These are phyloP conservation scores for Fraxinus latifolia DNA, from an alignment of 305 asterid genomes.

Conservation along the genomic window DNA sequence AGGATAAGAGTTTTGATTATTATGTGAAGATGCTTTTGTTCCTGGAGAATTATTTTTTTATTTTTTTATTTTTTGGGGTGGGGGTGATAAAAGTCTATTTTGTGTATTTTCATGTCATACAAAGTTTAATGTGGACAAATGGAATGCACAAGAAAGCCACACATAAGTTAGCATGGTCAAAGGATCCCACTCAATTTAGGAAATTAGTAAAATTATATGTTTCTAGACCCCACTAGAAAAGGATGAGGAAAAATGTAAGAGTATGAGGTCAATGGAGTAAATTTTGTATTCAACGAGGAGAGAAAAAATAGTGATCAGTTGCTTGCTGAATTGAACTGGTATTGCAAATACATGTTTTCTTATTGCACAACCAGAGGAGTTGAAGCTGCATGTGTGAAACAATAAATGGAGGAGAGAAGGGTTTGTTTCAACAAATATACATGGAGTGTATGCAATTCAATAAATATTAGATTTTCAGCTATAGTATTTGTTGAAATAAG, in stretches of 20 bases:
- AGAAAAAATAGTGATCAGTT: background rate
- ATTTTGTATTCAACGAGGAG: background rate
- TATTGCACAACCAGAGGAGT: background rate
- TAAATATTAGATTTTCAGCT: background rate
- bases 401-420: background rate
- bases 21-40: background rate
- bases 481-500: background rate
- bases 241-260: background rate
- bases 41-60: too few species aligned
- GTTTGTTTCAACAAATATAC: background rate
- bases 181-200: background rate
- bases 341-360: background rate
- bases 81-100: too few species aligned
- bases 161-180: background rate
- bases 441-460: background rate
- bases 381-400: background rate
- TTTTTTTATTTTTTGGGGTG: too few species aligned
- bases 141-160: background rate
- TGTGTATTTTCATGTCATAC: too few species aligned
- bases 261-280: background rate
- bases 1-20: too few species aligned
- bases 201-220: background rate
- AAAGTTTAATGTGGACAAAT: too few species aligned
- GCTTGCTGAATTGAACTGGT: background rate
- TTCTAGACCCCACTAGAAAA: background rate